These are phyloP conservation scores for Picochlorum sp. DNA, from an alignment of 139 green algal genomes.

Conservation along the genomic window DNA sequence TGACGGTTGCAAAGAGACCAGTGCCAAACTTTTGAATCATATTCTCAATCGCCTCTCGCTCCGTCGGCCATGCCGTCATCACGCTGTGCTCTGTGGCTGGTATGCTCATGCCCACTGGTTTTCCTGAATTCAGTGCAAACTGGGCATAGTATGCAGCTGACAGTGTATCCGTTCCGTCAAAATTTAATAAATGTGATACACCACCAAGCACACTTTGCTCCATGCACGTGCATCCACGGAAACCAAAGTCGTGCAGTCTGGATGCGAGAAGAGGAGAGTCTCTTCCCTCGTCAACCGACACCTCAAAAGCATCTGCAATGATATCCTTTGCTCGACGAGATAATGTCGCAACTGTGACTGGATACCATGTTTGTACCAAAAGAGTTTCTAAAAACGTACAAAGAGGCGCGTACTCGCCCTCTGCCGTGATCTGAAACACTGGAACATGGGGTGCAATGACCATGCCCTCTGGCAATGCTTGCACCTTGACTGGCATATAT, in stretches of 20 bases:
- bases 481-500: constrained; percentile 79
- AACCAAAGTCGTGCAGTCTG: constrained; percentile 78
- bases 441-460: constrained; percentile 62
- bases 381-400: constrained; percentile 87
- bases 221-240: constrained; percentile 69
- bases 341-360: constrained; percentile 77
- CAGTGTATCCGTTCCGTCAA: constrained; percentile 79
- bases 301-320: constrained; percentile 68
- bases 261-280: constrained; percentile 44
- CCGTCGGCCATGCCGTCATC: constrained; percentile 81
- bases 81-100: constrained; percentile 86
- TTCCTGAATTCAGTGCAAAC: constrained; percentile 76
- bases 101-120: constrained; percentile 65
- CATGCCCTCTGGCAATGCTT: constrained; percentile 76
- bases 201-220: constrained; percentile 84
- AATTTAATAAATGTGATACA: constrained; percentile 80
- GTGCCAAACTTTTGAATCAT: constrained; percentile 80
- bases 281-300: constrained; percentile 45
- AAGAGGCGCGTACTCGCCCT: constrained; percentile 56
- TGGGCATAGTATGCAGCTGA: constrained; percentile 79
- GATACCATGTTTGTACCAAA: constrained; percentile 64
- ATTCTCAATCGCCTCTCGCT: constrained; percentile 70
- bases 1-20: constrained; percentile 73
- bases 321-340: constrained; percentile 60
- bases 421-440: constrained; percentile 49